Evolutionary conservation across 169 alveolate genomes (phyloP).

Genomic region (Cryptosporidium sp.): DNA sequence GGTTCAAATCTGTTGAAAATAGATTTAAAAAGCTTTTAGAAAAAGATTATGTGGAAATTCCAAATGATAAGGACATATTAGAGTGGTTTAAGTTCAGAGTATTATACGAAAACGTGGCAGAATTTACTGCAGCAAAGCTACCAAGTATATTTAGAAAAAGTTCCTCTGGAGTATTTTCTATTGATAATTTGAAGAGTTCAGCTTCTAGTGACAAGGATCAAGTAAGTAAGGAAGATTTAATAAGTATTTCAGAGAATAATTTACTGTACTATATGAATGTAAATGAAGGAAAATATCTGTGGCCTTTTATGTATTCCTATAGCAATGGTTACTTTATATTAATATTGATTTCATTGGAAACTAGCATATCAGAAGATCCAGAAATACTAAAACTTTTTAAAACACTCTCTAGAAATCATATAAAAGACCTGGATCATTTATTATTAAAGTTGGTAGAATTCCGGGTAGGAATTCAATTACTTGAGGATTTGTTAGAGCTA

Average conservation of each 20-base stretch:
- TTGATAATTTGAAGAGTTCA: conserved; percentile 2
- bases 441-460: conserved; percentile 9
- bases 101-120: conserved; percentile 29
- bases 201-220: background rate
- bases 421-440: background rate
- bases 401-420: background rate
- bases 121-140: conserved; percentile 21
- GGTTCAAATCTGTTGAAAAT: conserved; percentile 40
- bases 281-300: background rate
- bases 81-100: conserved; percentile 38
- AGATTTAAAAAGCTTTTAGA: conserved; percentile 9
- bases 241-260: conserved; percentile 8
- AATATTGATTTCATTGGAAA: conserved; percentile 24
- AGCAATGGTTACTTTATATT: conserved; percentile 33
- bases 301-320: conserved; percentile 61
- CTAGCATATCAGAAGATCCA: conserved; percentile 9
- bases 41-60: conserved; percentile 3
- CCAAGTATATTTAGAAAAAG: conserved; percentile 5
- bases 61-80: conserved; percentile 35
- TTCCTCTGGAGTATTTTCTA: conserved; percentile 14
- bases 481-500: conserved; percentile 25
- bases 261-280: conserved; percentile 22
- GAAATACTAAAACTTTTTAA: background rate
- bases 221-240: background rate
- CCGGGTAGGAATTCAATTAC: conserved; percentile 25